Evolutionary conservation across 305 asterid genomes (phyloP), one percentile per base, ranked within the genome.

Genomic region (Fraxinus nigra): DNA sequence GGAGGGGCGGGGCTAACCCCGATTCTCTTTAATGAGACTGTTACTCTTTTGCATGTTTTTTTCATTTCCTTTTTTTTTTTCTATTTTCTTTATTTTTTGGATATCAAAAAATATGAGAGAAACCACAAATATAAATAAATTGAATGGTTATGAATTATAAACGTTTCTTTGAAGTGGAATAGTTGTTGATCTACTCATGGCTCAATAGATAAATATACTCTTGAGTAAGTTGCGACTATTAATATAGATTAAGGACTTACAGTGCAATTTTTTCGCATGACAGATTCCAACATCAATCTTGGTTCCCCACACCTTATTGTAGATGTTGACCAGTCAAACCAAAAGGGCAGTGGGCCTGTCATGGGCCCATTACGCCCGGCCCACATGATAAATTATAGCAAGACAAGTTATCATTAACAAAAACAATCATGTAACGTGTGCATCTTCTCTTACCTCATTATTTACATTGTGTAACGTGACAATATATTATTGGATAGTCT

Each of bases 291-390:
- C 24, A 54, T 54, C 65, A 54, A 4, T 54, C 9, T 16, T 59
- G 48, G 48, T 26, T 77, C 70, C 75, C 24, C 72, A 46, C 56
- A 14, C 56, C 14, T 3, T 78, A 81, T 38, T 7, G 22, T 24
- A 67, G 84, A 81, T 51, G 84, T 90, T 85, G 90, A 90, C 89
- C 83, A 79, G 85, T 88, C 89, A 75, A 86, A 86, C 84, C 28
- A 83, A 84, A 76, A 34, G 76, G 26, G 0, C 7, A 54, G 26
- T 54, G 65, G 65, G 26, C 24, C 26, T 54, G 10, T 22, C 46
- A 28, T n/a, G n/a, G 83, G 85, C 82, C 87, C 84, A 79, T 81
- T 37, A 20, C 43, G 72, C 87, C 87, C 85, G 78, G 76, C 79
- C 37, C 40, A 63, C 80, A 74, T 84, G 73, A 83, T 83, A 33